Base-by-base conservation (phyloP, 2,329 filamentous ascomycete genomes). In the Epicoccum sorghinum region DNA sequence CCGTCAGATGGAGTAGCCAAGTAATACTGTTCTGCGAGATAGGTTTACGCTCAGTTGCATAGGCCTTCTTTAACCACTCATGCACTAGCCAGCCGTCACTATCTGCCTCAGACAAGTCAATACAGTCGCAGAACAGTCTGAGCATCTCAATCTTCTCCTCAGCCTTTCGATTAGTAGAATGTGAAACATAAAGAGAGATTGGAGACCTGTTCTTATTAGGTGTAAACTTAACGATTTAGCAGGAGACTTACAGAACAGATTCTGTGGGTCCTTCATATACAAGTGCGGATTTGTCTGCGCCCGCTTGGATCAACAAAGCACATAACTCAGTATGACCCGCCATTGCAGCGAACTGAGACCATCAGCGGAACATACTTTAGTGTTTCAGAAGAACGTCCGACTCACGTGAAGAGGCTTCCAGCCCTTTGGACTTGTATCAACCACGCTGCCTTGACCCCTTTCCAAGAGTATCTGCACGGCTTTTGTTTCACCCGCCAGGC, bases 1-100 rank as follows among this genome's bases (percentile, higher is more conserved):
- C 51, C 18, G 51, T 48, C 43, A 49, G 7, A 18, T 41, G 39
- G 0, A 58, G 23, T 14, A 61, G 57, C 59, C 57, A 61, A 3
- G 47, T 61, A 9, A 61, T 59, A 10, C 59, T 61, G 39, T 61
- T 61, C 8, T 38, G 47, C 13, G 59, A 61, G 0, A 61, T 59
- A 1, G 59, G 57, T 22, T 37, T 47, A 35, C 43, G 39, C 33
- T 61, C 59, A 6, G 23, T 57, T 3, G 59, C 59, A 33, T 57
- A 61, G 2, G 56, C 45, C 32, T 37, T 57, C 45, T 61, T 61
- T 9, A 61, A 25, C 59, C 57, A 59, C 18, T 61, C 53, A 24
- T 61, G 59, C 6, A 61, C 57, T 3, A 24, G 9, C 59, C 57
- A 61, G 9, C 59, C 57, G 6, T 61, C 59, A 1, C 53, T 52